Conservation (phyloP, 2,329 filamentous ascomycete genomes). For the Cladosporium sp. region DNA sequence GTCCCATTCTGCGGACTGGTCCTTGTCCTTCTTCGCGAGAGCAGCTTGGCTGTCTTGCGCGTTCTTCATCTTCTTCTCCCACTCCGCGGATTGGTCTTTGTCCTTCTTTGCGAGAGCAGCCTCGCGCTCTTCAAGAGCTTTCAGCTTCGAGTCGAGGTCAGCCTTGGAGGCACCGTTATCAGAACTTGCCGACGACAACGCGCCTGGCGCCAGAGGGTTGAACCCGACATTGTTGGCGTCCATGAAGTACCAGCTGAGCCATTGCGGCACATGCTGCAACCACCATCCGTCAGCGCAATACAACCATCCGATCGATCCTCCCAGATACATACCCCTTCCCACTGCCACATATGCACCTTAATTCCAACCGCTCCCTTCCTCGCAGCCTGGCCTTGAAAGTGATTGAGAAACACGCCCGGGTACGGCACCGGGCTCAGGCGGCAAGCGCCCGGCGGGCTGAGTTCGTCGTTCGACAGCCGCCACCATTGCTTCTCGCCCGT, state of each 20-base stretch:
- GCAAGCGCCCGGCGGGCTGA: slow-evolving; percentile 3
- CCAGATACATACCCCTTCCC: neutral
- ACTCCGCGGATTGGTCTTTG: neutral
- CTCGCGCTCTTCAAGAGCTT: slow-evolving; percentile 8
- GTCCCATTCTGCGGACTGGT: neutral
- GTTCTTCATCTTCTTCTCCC: neutral
- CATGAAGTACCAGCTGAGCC: slow-evolving; percentile 5
- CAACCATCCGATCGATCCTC: neutral
- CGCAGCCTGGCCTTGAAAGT: neutral
- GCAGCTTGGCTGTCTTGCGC: neutral
- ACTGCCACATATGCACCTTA: slow-evolving; percentile 7
- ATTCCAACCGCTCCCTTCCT: neutral
- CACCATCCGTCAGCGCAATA: neutral
- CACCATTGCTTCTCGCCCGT: slow-evolving; percentile 10
- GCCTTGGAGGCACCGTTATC: neutral
- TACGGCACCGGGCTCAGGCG: neutral
- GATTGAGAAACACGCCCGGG: slow-evolving; percentile 5
- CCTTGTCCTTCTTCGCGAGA: neutral
- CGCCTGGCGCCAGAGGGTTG: neutral
- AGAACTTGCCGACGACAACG: neutral
- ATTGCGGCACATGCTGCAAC: neutral
- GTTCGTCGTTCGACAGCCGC: slow-evolving; percentile 4
- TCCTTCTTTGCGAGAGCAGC: neutral
- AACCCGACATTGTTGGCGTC: slow-evolving; percentile 1
- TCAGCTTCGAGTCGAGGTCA: slow-evolving; percentile 5